Evolutionary conservation across 345 rosid species (phyloP).

Genomic region (Eucalyptus marginata): DNA sequence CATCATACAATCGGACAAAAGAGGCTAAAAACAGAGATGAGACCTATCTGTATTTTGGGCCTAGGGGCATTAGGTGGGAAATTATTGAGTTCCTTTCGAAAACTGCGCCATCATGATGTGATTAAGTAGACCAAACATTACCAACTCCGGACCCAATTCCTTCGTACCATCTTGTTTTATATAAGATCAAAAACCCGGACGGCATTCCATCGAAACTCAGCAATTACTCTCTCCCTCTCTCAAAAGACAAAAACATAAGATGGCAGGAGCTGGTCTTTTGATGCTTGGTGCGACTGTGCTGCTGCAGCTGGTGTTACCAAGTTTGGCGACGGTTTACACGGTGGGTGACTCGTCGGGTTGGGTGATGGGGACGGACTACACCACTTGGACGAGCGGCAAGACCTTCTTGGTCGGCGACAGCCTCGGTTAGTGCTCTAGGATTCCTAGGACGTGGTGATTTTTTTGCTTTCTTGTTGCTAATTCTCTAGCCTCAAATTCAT

Average conservation of each 20-base stretch:
- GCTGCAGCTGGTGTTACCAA: slow-evolving; percentile 24
- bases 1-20: not conserved
- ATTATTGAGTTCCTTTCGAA: not conserved
- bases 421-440: slow-evolving; percentile 35
- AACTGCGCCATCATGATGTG: not conserved
- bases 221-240: not conserved
- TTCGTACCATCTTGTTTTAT: not conserved
- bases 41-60: not conserved
- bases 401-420: slow-evolving; percentile 57
- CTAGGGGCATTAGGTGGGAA: not conserved
- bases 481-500: not conserved
- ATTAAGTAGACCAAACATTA: slow-evolving; percentile 22
- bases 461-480: not conserved
- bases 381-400: slow-evolving; percentile 52
- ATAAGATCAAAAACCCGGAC: not conserved
- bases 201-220: not conserved
- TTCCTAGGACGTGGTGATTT: not conserved
- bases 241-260: not conserved
- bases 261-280: slow-evolving; percentile 17
- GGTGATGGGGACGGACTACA: slow-evolving; percentile 54
- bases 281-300: slow-evolving; percentile 6
- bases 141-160: slow-evolving; percentile 11
- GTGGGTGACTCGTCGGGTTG: slow-evolving; percentile 61
- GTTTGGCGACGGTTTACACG: slow-evolving; percentile 49
- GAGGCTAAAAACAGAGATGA: not conserved